Conservation (phyloP, 2,329 filamentous ascomycete species). For the Atkinsonella texensis region DNA sequence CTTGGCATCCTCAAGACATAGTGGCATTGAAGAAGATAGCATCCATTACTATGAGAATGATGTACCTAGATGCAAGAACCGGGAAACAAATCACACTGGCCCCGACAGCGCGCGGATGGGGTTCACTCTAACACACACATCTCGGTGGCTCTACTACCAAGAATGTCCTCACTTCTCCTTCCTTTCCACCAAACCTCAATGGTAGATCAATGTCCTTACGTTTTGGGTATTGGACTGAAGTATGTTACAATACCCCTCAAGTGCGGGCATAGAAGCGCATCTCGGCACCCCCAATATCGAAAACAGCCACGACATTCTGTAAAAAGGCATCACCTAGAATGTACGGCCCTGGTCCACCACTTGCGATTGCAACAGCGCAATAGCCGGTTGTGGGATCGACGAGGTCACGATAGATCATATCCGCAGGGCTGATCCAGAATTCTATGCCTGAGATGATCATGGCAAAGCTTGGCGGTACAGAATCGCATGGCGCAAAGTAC, state of each 20-base stretch:
- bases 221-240: too few relatives aligned
- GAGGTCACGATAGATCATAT: conserved; percentile 33
- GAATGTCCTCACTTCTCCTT: too few relatives aligned
- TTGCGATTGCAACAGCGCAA: conserved; percentile 35
- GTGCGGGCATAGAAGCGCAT: conserved; percentile 30
- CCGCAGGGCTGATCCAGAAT: conserved; percentile 36
- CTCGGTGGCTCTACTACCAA: too few relatives aligned
- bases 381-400: conserved; percentile 32
- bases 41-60: too few relatives aligned
- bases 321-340: conserved; percentile 39
- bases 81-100: too few relatives aligned
- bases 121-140: too few relatives aligned
- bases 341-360: conserved; percentile 32
- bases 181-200: too few relatives aligned
- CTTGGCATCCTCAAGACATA: too few relatives aligned
- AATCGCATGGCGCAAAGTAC: conserved; percentile 38
- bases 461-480: conserved; percentile 32
- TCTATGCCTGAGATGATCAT: conserved; percentile 29
- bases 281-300: conserved; percentile 33
- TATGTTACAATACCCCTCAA: background rate
- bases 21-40: too few relatives aligned
- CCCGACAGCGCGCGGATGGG: too few relatives aligned
- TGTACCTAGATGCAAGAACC: too few relatives aligned
- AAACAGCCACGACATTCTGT: conserved; percentile 37
- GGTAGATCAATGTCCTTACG: too few relatives aligned